These are phyloP conservation scores for Suhomyces emberorum DNA, from an alignment of 805 yeast genomes.

Conservation along the genomic window DNA sequence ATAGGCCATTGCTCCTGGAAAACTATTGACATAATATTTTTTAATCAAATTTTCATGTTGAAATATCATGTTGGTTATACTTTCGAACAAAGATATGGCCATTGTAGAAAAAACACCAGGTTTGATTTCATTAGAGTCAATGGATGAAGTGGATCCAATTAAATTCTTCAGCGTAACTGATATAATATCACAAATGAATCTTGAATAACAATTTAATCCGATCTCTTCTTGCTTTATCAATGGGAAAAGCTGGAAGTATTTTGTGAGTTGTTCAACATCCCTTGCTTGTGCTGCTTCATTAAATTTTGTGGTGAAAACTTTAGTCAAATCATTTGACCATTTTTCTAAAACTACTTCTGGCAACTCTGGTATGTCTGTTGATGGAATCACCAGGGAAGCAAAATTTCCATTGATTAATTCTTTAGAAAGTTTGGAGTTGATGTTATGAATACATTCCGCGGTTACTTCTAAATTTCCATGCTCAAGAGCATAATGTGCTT, in stretches of 20 bases:
- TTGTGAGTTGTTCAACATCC: slow-evolving; percentile 68
- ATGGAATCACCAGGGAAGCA: slow-evolving; percentile 80
- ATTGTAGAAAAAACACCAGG: slow-evolving; percentile 59
- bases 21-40: slow-evolving; percentile 55
- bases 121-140: slow-evolving; percentile 19
- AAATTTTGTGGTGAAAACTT: slow-evolving; percentile 60
- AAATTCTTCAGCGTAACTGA: slow-evolving; percentile 73
- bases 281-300: slow-evolving; percentile 62
- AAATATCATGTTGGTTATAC: slow-evolving; percentile 74
- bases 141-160: slow-evolving; percentile 40
- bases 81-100: slow-evolving; percentile 70
- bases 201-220: slow-evolving; percentile 80
- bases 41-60: slow-evolving; percentile 83
- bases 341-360: slow-evolving; percentile 56
- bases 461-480: slow-evolving; percentile 73
- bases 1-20: slow-evolving; percentile 54
- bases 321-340: slow-evolving; percentile 60
- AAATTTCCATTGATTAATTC: slow-evolving; percentile 58
- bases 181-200: slow-evolving; percentile 80
- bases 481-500: slow-evolving; percentile 66
- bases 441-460: slow-evolving; percentile 56
- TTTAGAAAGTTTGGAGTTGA: slow-evolving; percentile 46
- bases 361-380: slow-evolving; percentile 76
- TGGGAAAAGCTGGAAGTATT: slow-evolving; percentile 85
- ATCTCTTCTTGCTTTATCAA: slow-evolving; percentile 65